Percentiles rank a stretch among this genome's conserved stretches.
Evolutionary conservation across 192 early-diverging fungal genomes (phyloP).

Genomic region (Coemansia sp.): DNA sequence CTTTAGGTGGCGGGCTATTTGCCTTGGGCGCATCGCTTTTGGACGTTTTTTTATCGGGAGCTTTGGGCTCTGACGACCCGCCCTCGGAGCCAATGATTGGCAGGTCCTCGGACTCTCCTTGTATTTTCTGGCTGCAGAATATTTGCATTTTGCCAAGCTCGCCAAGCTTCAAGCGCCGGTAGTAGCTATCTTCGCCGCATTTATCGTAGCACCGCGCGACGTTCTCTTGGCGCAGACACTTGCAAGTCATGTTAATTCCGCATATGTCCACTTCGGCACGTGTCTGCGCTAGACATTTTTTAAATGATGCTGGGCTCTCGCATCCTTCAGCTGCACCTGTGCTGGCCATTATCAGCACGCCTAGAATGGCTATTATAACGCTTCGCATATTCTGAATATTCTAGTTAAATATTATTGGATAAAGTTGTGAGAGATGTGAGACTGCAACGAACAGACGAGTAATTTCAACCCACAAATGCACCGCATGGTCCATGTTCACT

Average conservation of each 20-base stretch:
- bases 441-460: no score
- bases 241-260: slow-evolving; percentile 53
- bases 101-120: slow-evolving; percentile 44
- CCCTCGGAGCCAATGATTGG: slow-evolving; percentile 41
- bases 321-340: slow-evolving; percentile 4
- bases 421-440: no score
- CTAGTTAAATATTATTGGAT: no score
- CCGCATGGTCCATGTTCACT: no score
- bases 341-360: not conserved
- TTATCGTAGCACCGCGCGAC: slow-evolving; percentile 43
- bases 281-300: slow-evolving; percentile 44
- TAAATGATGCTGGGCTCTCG: slow-evolving; percentile 44
- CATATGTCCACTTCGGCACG: slow-evolving; percentile 51
- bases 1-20: not conserved
- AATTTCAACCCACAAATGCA: no score
- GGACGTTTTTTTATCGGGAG: not conserved
- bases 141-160: slow-evolving; percentile 47
- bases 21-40: not conserved
- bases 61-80: not conserved
- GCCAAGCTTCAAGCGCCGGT: slow-evolving; percentile 24
- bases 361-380: not conserved
- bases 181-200: slow-evolving; percentile 45
- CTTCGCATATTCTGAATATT: slow-evolving; percentile 1
- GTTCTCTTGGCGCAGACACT: slow-evolving; percentile 39
- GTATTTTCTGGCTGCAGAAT: slow-evolving; percentile 39